Percentiles rank a stretch among this genome's conserved stretches.
Evolutionary conservation across 306 rosid species (phyloP).

Genomic region (Cucumis hystrix): DNA sequence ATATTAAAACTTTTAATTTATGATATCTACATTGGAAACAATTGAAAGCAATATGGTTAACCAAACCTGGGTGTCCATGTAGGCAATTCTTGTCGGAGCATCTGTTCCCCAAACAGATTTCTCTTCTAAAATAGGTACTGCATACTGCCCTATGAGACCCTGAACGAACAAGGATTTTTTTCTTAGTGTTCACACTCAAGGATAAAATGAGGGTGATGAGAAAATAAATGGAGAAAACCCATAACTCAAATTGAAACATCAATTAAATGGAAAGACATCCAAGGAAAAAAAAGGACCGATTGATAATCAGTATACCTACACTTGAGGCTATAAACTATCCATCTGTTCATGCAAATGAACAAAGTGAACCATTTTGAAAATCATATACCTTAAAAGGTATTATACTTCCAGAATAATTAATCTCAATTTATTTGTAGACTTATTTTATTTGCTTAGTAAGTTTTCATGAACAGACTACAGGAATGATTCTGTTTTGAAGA

Average conservation of each 20-base stretch:
- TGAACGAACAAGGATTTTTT: slow-evolving; percentile 5
- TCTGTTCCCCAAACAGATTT: slow-evolving; percentile 99
- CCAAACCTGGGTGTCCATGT: slow-evolving; percentile 92
- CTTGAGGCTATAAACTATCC: not conserved
- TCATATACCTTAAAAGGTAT: not conserved
- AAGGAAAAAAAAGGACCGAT: not conserved
- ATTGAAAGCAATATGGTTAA: not conserved
- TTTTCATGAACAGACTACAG: not conserved
- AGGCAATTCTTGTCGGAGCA: slow-evolving; percentile 94
- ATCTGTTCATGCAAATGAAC: not conserved
- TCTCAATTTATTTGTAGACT: not conserved
- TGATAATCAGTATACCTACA: not conserved
- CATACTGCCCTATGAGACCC: slow-evolving; percentile 97
- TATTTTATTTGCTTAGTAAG: not conserved
- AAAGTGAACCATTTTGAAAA: not conserved
- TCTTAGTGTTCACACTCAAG: not conserved
- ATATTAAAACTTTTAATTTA: not conserved
- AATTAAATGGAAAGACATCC: not conserved
- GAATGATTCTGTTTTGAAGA: not conserved
- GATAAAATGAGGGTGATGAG: not conserved
- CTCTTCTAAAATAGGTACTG: slow-evolving; percentile 87
- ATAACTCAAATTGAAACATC: not conserved
- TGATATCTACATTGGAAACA: not conserved
- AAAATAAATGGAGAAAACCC: not conserved
- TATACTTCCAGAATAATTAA: not conserved